phyloP scores from a whole-genome alignment of 2,329 filamentous ascomycete genomes.

The Fusarium algeriense region DNA sequence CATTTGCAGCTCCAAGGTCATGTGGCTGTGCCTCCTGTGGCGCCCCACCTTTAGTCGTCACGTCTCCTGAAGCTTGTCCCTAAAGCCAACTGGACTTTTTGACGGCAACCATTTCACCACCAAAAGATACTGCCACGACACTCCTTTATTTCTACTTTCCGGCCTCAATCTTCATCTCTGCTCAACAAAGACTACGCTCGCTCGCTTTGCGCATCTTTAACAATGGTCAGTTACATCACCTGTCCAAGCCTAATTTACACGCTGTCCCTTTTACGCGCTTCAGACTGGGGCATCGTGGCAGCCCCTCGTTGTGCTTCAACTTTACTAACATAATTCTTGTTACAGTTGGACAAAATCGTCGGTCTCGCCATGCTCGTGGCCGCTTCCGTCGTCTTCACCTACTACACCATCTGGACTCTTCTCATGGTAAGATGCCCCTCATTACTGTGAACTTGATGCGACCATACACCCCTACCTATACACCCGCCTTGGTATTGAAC shows the following conservation, averaged over 20 bases:
- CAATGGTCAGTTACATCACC: constrained; percentile 42
- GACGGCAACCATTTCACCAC: constrained; percentile 31
- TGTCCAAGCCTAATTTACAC: constrained; percentile 18
- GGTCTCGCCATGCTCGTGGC: constrained; percentile 77
- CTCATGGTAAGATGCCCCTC: constrained; percentile 78
- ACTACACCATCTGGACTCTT: constrained; percentile 98
- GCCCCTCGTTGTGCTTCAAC: constrained; percentile 28
- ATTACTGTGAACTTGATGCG: constrained; percentile 11
- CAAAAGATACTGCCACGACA: constrained; percentile 33
- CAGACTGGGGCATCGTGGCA: constrained; percentile 38
- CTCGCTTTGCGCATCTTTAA: constrained; percentile 38
- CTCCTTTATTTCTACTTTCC: constrained; percentile 39
- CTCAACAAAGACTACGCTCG: constrained; percentile 28
- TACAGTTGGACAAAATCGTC: constrained; percentile 87
- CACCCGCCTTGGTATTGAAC: neutral
- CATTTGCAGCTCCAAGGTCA: neutral
- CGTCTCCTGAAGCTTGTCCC: constrained; percentile 37
- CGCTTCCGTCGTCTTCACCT: constrained; percentile 74
- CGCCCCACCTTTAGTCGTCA: constrained; percentile 28
- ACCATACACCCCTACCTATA: neutral
- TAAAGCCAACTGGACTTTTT: constrained; percentile 31
- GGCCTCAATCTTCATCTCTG: constrained; percentile 16
- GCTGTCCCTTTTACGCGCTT: constrained; percentile 40
- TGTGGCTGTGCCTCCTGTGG: constrained; percentile 35
- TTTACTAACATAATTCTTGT: constrained; percentile 29